Evolutionary conservation across 2,329 filamentous ascomycete genomes (phyloP).

Genomic region (Trichoderma pleuroti): DNA sequence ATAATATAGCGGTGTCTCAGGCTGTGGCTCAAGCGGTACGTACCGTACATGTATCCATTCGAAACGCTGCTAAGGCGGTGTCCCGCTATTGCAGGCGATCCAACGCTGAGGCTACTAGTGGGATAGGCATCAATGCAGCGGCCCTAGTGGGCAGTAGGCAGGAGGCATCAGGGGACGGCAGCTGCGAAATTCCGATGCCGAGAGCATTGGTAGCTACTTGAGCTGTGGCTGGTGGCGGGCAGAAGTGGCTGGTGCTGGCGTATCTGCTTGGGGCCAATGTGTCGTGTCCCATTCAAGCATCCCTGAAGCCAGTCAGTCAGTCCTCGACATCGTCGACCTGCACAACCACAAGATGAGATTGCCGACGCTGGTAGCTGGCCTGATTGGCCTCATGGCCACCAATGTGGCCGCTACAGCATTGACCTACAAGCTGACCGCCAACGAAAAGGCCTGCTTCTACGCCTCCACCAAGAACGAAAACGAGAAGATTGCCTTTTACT

Average conservation of each 20-base stretch:
- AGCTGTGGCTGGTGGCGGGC: neutral
- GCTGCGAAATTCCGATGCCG: constrained; percentile 24
- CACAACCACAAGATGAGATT: constrained; percentile 58
- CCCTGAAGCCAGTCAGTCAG: constrained; percentile 16
- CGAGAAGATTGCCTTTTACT: constrained; percentile 96
- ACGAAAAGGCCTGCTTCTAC: constrained; percentile 97
- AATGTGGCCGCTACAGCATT: constrained; percentile 81
- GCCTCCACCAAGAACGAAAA: constrained; percentile 71
- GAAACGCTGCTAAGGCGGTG: constrained; percentile 3
- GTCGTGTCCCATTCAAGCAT: constrained; percentile 19
- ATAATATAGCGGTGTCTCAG: constrained; percentile 17
- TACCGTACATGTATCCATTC: neutral
- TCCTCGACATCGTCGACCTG: constrained; percentile 29
- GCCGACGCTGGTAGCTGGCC: constrained; percentile 57
- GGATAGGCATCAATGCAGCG: constrained; percentile 10
- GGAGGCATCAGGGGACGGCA: constrained; percentile 17
- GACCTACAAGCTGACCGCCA: constrained; percentile 85
- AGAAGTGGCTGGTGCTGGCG: neutral
- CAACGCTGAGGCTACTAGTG: neutral
- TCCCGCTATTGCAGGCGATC: constrained; percentile 5
- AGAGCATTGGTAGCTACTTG: neutral
- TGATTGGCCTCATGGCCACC: constrained; percentile 68
- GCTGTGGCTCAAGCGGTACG: constrained; percentile 16
- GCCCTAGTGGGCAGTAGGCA: neutral
- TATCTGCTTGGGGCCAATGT: constrained; percentile 10